These are phyloP conservation scores for Globisporangium cederbergense DNA, from an alignment of 352 stramenopile genomes.

Conservation along the genomic window DNA sequence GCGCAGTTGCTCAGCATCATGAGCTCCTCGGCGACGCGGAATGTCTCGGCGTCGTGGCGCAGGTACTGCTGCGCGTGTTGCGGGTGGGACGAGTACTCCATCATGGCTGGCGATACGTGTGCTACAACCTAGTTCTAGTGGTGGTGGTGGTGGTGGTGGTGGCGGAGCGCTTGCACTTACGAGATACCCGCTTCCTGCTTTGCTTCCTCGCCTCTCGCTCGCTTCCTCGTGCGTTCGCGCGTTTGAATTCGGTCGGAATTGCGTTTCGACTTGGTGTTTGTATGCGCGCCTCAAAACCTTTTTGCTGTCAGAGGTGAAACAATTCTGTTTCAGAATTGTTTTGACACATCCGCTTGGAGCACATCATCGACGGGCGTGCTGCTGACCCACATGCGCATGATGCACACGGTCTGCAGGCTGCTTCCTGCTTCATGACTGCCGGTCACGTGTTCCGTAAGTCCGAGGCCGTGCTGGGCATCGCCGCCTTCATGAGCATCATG, in stretches of 20 bases:
- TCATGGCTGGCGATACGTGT: slow-evolving; percentile 16
- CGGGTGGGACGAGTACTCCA: slow-evolving; percentile 23
- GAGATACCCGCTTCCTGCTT: neutral
- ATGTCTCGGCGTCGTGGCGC: slow-evolving; percentile 63
- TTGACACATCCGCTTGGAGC: too few relatives aligned
- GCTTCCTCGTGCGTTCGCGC: slow-evolving; percentile 9
- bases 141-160: too few relatives aligned
- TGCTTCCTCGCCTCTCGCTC: neutral
- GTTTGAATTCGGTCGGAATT: slow-evolving; percentile 43
- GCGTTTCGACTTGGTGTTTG: slow-evolving; percentile 29
- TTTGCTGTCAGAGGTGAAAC: too few relatives aligned
- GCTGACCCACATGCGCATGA: slow-evolving; percentile 46
- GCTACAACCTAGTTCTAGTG: neutral
- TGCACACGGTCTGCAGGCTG: slow-evolving; percentile 82
- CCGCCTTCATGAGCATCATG: slow-evolving; percentile 76
- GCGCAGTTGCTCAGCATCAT: slow-evolving; percentile 60
- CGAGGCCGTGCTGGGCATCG: slow-evolving; percentile 59
- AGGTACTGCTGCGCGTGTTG: slow-evolving; percentile 13
- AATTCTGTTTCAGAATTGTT: too few relatives aligned
- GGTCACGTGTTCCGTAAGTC: slow-evolving; percentile 45
- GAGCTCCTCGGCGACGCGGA: slow-evolving; percentile 72
- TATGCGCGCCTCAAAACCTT: slow-evolving; percentile 28
- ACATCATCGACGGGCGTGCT: slow-evolving; percentile 20
- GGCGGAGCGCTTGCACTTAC: neutral
- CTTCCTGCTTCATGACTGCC: slow-evolving; percentile 41